Evolutionary conservation across 2,329 filamentous ascomycete genomes (phyloP), one percentile per base, ranked within the genome.

Genomic region (Cordyceps cateniannulata): DNA sequence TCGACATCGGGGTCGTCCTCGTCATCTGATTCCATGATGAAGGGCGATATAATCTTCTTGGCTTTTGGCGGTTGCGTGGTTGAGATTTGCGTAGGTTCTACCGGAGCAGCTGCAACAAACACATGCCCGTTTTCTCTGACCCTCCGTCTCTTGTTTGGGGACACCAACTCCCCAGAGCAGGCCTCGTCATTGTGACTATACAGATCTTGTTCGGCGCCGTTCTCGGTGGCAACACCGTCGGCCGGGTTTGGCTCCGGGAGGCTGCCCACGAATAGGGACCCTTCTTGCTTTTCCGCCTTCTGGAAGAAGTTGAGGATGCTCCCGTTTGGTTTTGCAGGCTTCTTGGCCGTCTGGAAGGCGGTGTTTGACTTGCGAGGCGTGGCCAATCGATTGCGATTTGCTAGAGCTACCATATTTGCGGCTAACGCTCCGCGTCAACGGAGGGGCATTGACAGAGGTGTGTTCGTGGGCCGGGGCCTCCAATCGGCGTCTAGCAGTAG

Each of bases 221-320:
- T 69, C 1, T 69, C 63, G 22, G 62, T 56, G 14, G 61, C 65
- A 14, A 57, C 40, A 18, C 57, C 18, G n/a, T 62, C 60, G 14
- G 60, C n/a, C 9, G 45, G 2, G 18, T 62, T 60, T 12, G 60
- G 16, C 12, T 66, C 67, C 1, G 66, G 57, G 3, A 65, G 48
- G 18, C 68, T 64, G n/a, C 70, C 73, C 0, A 79, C 71, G 65
- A 90, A 88, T 10, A 89, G 79, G 22, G 79, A 77, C 60, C 85
- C 76, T 63, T 87, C 80, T 61, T 81, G 76, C 57, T 82, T 81
- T 44, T 84, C 81, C 0, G 83, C 79, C 69, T 90, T 91, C 68
- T 89, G 86, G 70, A 92, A 92, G 71, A 91, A 92, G 64, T 75
- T 90, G 16, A 91, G 74, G 35, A 91, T 91, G 64, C 86, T 91